Conservation (phyloP, 768 basidiomycete genomes). For the Agrocybe praecox region DNA sequence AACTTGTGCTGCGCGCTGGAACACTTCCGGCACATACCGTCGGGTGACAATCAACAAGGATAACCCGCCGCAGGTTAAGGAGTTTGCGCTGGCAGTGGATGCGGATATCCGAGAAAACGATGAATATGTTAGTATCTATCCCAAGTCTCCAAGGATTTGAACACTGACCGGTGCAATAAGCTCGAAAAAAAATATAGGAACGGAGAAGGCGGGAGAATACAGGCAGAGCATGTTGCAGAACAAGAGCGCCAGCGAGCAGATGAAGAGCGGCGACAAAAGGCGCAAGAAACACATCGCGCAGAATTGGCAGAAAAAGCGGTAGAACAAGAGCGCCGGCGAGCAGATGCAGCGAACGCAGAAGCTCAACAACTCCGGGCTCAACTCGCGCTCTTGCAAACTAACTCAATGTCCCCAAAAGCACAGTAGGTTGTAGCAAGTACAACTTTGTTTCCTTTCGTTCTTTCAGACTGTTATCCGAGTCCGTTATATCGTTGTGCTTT, state of each 20-base stretch:
- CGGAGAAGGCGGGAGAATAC: not conserved
- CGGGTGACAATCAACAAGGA: not conserved
- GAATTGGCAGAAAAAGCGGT: no score
- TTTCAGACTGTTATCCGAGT: no score
- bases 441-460: no score
- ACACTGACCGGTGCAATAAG: not conserved
- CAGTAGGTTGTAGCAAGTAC: no score
- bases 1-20: not conserved
- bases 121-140: not conserved
- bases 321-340: no score
- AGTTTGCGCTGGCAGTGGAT: not conserved
- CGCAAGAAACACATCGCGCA: no score
- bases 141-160: not conserved
- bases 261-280: not conserved
- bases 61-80: not conserved
- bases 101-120: not conserved
- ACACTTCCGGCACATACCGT: not conserved
- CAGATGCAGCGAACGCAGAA: no score
- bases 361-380: no score
- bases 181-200: not conserved
- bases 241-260: not conserved
- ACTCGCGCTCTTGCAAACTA: no score
- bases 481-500: no score
- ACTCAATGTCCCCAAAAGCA: no score
- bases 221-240: not conserved